phyloP scores from a whole-genome alignment of 768 basidiomycete species.

The Wakefieldia striispora region DNA sequence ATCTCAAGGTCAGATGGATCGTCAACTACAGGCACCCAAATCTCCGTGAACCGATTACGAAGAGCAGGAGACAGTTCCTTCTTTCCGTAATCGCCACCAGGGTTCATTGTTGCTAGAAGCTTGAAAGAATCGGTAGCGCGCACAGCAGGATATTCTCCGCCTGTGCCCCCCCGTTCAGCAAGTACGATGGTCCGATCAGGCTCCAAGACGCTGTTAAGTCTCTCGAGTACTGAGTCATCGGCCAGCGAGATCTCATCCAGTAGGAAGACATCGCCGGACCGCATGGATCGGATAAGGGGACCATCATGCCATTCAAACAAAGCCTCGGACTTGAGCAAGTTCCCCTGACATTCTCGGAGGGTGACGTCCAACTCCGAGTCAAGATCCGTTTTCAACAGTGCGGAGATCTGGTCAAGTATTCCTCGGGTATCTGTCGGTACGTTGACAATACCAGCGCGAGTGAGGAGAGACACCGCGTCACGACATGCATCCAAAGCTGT shows the following conservation, averaged over 20 bases:
- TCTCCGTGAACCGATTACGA: constrained; percentile 97
- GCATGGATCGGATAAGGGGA: constrained; percentile 93
- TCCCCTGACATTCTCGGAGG: constrained; percentile 43
- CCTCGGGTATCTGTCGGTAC: constrained; percentile 23
- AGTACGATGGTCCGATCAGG: constrained; percentile 84
- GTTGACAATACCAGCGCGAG: constrained; percentile 37
- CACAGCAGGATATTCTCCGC: constrained; percentile 64
- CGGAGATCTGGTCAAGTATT: constrained; percentile 26
- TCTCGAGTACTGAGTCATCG: constrained; percentile 96
- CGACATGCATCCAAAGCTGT: constrained; percentile 46
- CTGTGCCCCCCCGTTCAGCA: constrained; percentile 85
- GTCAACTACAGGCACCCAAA: constrained; percentile 92
- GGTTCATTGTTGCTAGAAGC: constrained; percentile 98
- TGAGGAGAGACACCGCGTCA: constrained; percentile 42
- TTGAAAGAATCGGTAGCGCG: constrained; percentile 71
- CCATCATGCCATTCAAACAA: constrained; percentile 98
- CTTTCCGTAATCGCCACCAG: constrained; percentile 98
- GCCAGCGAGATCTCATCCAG: constrained; percentile 97
- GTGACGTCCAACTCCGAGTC: constrained; percentile 29
- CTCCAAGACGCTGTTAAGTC: constrained; percentile 96
- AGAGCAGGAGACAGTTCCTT: constrained; percentile 97
- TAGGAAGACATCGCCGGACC: constrained; percentile 76
- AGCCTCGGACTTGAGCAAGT: constrained; percentile 54
- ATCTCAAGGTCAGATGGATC: constrained; percentile 68
- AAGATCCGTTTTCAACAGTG: constrained; percentile 26